Evolutionary conservation across 2,329 filamentous ascomycete genomes (phyloP), one percentile per base, ranked within the genome.

Genomic region (Hymenoscyphus scutula): DNA sequence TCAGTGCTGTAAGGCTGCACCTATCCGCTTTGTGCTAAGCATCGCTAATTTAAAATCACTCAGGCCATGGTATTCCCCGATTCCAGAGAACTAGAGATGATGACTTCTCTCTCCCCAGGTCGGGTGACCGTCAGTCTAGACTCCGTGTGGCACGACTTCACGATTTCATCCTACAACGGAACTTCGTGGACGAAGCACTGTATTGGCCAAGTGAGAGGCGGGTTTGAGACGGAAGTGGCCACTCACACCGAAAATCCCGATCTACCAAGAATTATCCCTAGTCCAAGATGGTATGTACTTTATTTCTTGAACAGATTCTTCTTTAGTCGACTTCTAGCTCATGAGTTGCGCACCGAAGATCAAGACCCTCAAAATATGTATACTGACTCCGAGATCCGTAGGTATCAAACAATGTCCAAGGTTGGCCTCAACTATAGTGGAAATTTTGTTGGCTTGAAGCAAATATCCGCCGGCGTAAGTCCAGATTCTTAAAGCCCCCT

Each of bases 141-240:
- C 41, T 61, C 58, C 5, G 64, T 54, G n/a, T 74, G 71, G 70
- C 74, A 64, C 55, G 70, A 73, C 4, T 75, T 75, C 37, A 55
- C 60, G 3, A 65, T 75, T 57, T 64, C 65, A 7, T 74, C 74
- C 0, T 65, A 66, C 51, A 70, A 70, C 53, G 67, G 66, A 3
- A 56, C 58, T 5, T 34, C 58, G 3, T 75, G 74, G 74, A 71
- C 59, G 0, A 72, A 71, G 57, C 72, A 75, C 59, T 71, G 69
- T 60, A 55, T 54, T 13, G 73, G 73, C 23, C 64, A 67, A 41
- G 64, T 73, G 23, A 53, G 65, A 17, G 56, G 51, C 3, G 51
- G 54, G 10, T 54, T 11, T 15, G 53, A 32, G 25, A 32, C 53
- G n/a, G 27, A 23, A 15, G 45, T 34, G 17, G 19, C 34, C 25